Conservation (phyloP, 2,329 filamentous ascomycete genomes). For the Shiraia sp. region DNA sequence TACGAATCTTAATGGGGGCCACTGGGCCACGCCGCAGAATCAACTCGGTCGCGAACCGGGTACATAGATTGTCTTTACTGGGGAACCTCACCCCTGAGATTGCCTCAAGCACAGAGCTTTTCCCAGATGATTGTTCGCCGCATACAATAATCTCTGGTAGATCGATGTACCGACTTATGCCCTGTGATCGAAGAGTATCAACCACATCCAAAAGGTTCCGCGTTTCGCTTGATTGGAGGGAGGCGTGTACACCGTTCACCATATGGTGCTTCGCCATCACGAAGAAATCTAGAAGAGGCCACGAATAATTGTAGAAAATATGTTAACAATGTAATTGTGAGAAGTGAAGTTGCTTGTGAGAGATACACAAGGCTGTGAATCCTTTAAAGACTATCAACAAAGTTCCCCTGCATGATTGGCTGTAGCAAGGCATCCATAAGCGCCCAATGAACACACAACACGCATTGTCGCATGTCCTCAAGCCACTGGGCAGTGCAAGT, state of each 20-base stretch:
- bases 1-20: slow-evolving; percentile 48
- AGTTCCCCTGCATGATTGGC: too few relatives aligned
- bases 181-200: slow-evolving; percentile 52
- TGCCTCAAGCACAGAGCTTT: slow-evolving; percentile 35
- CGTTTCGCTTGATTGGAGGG: slow-evolving; percentile 51
- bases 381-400: too few relatives aligned
- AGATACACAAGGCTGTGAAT: too few relatives aligned
- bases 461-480: background rate
- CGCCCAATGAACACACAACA: background rate
- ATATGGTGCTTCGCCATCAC: background rate
- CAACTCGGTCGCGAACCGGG: slow-evolving; percentile 64
- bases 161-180: slow-evolving; percentile 41
- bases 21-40: slow-evolving; percentile 52
- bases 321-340: too few relatives aligned
- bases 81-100: slow-evolving; percentile 61
- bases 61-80: slow-evolving; percentile 59
- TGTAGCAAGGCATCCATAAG: too few relatives aligned
- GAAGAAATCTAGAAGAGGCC: too few relatives aligned
- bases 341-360: too few relatives aligned
- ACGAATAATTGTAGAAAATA: too few relatives aligned
- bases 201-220: slow-evolving; percentile 55
- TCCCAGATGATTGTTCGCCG: slow-evolving; percentile 29
- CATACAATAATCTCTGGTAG: slow-evolving; percentile 42
- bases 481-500: too few relatives aligned
- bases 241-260: background rate